Conservation (phyloP, 345 rosid species). For the Mercurialis annua region DNA sequence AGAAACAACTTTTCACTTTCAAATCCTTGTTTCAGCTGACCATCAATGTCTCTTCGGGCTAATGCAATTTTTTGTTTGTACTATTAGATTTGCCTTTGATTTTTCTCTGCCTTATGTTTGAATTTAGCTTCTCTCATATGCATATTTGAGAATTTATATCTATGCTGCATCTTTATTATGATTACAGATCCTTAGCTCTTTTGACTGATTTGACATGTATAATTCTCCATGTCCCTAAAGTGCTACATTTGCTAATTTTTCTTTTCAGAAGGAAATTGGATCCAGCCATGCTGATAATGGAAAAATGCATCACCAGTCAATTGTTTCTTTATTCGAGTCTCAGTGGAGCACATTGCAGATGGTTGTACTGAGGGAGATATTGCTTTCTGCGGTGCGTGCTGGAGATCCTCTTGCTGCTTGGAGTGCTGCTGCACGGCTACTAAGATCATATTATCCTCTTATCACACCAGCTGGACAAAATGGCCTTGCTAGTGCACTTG, state of each 20-base stretch:
- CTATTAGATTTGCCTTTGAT: background rate
- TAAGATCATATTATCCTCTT: slow-evolving; percentile 91
- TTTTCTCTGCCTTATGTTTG: background rate
- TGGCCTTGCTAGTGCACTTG: slow-evolving; percentile 89
- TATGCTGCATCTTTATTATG: background rate
- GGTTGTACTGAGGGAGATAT: slow-evolving; percentile 98
- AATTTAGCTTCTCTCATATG: background rate
- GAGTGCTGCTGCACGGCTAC: slow-evolving; percentile 97
- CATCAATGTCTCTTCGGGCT: background rate
- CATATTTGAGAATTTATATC: background rate
- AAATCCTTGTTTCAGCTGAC: background rate
- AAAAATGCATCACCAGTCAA: slow-evolving; percentile 75
- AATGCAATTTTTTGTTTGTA: background rate
- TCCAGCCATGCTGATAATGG: slow-evolving; percentile 59
- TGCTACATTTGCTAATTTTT: slow-evolving; percentile 4
- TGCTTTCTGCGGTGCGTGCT: slow-evolving; percentile 94
- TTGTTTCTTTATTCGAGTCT: slow-evolving; percentile 85
- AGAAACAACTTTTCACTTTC: background rate
- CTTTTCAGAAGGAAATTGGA: slow-evolving; percentile 50
- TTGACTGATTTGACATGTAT: background rate
- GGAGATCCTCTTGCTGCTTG: slow-evolving; percentile 98
- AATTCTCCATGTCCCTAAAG: background rate
- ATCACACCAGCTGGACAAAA: slow-evolving; percentile 98
- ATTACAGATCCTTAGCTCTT: background rate
- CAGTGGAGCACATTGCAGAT: slow-evolving; percentile 99